phyloP scores from a whole-genome alignment of 306 rosid genomes.

The Trifolium dubium region DNA sequence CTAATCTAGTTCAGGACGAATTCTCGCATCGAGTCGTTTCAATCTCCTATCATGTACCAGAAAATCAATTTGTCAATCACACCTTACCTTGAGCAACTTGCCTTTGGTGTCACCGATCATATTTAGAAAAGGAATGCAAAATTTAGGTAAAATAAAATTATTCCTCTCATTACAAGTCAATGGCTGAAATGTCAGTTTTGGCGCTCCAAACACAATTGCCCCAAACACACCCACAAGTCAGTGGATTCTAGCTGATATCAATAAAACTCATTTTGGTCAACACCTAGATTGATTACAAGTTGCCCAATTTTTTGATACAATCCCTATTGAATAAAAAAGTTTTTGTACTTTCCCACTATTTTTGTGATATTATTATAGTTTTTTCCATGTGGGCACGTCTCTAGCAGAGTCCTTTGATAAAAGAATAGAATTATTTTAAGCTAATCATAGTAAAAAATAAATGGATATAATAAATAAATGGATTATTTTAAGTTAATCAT shows the following conservation, averaged over 20 bases:
- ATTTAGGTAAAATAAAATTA: background rate
- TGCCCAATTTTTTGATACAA: background rate
- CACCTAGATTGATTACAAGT: background rate
- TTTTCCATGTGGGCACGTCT: background rate
- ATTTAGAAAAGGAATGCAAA: background rate
- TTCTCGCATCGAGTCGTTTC: too few relatives aligned
- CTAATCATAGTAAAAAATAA: too few relatives aligned
- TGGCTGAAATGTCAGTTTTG: background rate
- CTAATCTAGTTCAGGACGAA: too few relatives aligned
- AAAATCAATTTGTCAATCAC: too few relatives aligned
- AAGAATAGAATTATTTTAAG: too few relatives aligned
- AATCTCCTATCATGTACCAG: too few relatives aligned
- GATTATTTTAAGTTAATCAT: too few relatives aligned
- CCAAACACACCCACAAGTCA: background rate
- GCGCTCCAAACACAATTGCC: background rate
- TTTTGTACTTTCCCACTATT: background rate
- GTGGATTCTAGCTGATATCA: constrained; percentile 15
- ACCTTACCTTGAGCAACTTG: too few relatives aligned
- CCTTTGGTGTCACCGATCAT: too few relatives aligned
- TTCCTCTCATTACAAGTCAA: background rate
- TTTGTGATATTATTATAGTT: background rate
- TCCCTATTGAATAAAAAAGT: background rate
- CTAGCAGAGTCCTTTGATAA: background rate
- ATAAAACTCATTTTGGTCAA: constrained; percentile 15
- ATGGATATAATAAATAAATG: too few relatives aligned